Percentiles rank a stretch among this genome's conserved stretches.
Evolutionary conservation across 2,329 filamentous ascomycete species (phyloP).

Genomic region (Keithomyces neogunnii): DNA sequence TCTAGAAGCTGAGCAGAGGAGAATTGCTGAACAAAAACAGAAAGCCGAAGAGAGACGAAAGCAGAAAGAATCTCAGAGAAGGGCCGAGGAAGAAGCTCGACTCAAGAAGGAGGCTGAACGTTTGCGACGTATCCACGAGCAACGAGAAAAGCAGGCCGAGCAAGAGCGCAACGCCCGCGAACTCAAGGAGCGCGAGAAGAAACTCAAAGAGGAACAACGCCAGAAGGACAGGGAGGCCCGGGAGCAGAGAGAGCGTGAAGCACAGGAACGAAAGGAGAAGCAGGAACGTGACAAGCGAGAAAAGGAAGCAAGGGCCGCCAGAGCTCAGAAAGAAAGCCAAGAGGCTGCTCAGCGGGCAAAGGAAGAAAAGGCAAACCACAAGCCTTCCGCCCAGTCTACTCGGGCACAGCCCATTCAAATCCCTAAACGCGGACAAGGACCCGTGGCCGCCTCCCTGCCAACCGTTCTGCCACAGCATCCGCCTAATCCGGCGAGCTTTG

Average conservation of each 20-base stretch:
- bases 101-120: conserved; percentile 79
- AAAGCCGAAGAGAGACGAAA: conserved; percentile 85
- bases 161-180: conserved; percentile 68
- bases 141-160: conserved; percentile 78
- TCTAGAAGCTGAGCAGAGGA: conserved; percentile 68
- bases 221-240: conserved; percentile 70
- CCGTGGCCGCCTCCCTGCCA: conserved; percentile 32
- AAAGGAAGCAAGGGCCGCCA: conserved; percentile 46
- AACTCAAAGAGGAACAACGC: conserved; percentile 72
- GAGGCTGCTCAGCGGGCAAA: conserved; percentile 55
- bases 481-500: conserved; percentile 46
- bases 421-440: conserved; percentile 22
- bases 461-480: conserved; percentile 50
- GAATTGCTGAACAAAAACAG: conserved; percentile 68
- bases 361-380: conserved; percentile 43
- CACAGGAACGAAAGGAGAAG: conserved; percentile 52
- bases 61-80: conserved; percentile 85
- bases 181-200: conserved; percentile 64
- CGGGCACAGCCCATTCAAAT: conserved; percentile 10
- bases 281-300: conserved; percentile 55
- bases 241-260: conserved; percentile 64
- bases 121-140: conserved; percentile 69
- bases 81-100: conserved; percentile 82
- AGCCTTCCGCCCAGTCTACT: conserved; percentile 29
- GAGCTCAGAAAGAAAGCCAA: conserved; percentile 50